These are phyloP conservation scores for Lipomyces starkeyi DNA, from an alignment of 805 yeast species.

Conservation along the genomic window DNA sequence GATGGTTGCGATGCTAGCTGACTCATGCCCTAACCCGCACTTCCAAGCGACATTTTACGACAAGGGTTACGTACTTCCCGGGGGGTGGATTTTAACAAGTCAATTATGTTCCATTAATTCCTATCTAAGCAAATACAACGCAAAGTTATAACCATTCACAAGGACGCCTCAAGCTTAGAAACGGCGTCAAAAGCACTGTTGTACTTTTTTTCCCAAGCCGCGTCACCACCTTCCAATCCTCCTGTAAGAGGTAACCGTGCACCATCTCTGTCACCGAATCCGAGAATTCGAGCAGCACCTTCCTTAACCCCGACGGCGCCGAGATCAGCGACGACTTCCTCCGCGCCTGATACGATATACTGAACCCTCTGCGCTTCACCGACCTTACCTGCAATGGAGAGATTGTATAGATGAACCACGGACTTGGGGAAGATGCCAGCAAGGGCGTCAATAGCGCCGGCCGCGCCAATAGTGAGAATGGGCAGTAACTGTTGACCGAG, in stretches of 20 bases:
- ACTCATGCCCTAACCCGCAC: not conserved
- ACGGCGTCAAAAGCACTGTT: conserved; percentile 21
- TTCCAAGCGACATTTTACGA: no score
- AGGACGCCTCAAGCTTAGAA: conserved; percentile 19
- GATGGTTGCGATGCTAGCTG: no score
- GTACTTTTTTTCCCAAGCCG: conserved; percentile 26
- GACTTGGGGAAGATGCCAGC: conserved; percentile 60
- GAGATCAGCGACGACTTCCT: conserved; percentile 51
- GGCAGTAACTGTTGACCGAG: conserved; percentile 60
- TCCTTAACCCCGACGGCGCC: conserved; percentile 59
- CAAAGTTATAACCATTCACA: conserved; percentile 8
- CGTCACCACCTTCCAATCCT: conserved; percentile 29
- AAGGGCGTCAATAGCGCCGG: conserved; percentile 60
- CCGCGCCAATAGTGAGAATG: conserved; percentile 54
- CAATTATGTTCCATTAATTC: not conserved
- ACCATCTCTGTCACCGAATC: conserved; percentile 54
- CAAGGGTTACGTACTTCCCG: no score
- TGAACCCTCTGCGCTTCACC: conserved; percentile 54
- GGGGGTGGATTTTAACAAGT: no score
- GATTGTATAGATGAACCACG: conserved; percentile 51
- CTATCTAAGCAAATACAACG: not conserved
- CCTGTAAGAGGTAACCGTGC: conserved; percentile 56
- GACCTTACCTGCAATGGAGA: conserved; percentile 47
- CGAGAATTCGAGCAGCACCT: conserved; percentile 46
- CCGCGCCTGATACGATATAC: conserved; percentile 53